Conservation (phyloP, 2,329 filamentous ascomycete genomes). For the Knufia fluminis region DNA sequence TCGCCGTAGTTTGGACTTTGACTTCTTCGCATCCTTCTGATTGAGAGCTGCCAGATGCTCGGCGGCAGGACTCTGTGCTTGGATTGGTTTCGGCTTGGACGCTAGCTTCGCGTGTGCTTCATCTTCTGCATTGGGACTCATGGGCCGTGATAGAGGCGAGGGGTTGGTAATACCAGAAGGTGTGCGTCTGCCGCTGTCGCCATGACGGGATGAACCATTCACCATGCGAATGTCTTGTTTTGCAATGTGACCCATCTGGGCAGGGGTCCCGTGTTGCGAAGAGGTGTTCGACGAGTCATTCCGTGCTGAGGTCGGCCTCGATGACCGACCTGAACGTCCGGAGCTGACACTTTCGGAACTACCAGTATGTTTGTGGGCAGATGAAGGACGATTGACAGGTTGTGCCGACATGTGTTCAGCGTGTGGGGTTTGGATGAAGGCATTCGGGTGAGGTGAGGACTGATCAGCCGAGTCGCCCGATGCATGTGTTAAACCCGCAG, state of each 20-base stretch:
- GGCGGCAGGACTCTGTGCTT: slow-evolving; percentile 57
- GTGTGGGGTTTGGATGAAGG: slow-evolving; percentile 28
- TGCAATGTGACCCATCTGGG: slow-evolving; percentile 13
- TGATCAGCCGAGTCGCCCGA: slow-evolving; percentile 23
- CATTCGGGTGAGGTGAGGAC: slow-evolving; percentile 26
- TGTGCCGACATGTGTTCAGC: background rate
- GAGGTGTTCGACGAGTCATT: background rate
- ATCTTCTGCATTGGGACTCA: slow-evolving; percentile 51
- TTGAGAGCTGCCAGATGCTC: slow-evolving; percentile 81
- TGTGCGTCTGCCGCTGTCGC: slow-evolving; percentile 55
- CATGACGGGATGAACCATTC: slow-evolving; percentile 55
- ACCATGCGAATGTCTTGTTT: slow-evolving; percentile 48
- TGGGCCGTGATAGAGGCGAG: slow-evolving; percentile 65
- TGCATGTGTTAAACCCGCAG: slow-evolving; percentile 30
- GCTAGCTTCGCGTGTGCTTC: slow-evolving; percentile 12
- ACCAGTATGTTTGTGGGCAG: slow-evolving; percentile 40
- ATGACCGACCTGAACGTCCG: slow-evolving; percentile 36
- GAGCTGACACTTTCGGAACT: slow-evolving; percentile 57
- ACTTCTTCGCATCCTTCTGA: slow-evolving; percentile 71
- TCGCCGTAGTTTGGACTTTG: slow-evolving; percentile 75
- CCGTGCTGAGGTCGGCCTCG: slow-evolving; percentile 37
- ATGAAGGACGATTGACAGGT: slow-evolving; percentile 26
- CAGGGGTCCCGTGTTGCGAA: background rate
- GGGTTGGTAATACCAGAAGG: slow-evolving; percentile 44
- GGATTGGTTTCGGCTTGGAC: slow-evolving; percentile 20